Evolutionary conservation across 192 early-diverging fungal genomes (phyloP), one percentile per base, ranked within the genome.

Genomic region (Coemansia javaensis): DNA sequence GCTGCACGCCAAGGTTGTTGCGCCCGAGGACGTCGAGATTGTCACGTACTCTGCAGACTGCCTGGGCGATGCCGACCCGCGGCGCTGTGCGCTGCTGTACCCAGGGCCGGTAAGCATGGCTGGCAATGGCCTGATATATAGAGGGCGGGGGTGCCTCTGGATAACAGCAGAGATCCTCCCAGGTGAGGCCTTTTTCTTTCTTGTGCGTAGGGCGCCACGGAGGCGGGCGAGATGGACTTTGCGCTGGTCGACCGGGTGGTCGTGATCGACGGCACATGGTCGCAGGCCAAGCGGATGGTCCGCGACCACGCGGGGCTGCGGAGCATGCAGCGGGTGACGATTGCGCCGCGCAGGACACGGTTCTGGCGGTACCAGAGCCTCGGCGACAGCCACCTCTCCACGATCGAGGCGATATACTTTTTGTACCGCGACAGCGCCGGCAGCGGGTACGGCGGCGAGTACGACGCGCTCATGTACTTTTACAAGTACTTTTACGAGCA

Each of bases 231-330:
- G 22, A 78, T 95, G 42, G 79, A 86, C 28, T 71, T 74, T 12
- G 54, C 41, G 2, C 66, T 77, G 1, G 89, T 91, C 55, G 87
- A 90, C 53, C 75, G 72, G 35, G 50, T 93, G 5, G 63, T 95
- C 42, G 93, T 98, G 8, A 82, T 98, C 36, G 93, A 98, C 59
- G 94, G 94, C n/a, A 98, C 93, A 12, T 98, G 94, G 94, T 69
- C 75, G 15, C 92, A 98, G 44, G 90, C 90, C 6, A 81, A 67
- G 38, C 67, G 53, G 20, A 87, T 83, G 69, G 66, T 61, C 56
- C 75, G 67, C 39, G 59, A 68, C 57, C 70, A 62, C 25, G 54
- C 65, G 1, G 50, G 57, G 50, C 59, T 85, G n/a, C 40, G 50
- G 20, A 54, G 47, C 6, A 44, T 84, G 30, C 75, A 54, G 18